Percentiles rank a stretch among this genome's conserved stretches.
These are phyloP conservation scores for Arachnomyces sp. DNA, from an alignment of 2,329 filamentous ascomycete species.

Conservation along the genomic window DNA sequence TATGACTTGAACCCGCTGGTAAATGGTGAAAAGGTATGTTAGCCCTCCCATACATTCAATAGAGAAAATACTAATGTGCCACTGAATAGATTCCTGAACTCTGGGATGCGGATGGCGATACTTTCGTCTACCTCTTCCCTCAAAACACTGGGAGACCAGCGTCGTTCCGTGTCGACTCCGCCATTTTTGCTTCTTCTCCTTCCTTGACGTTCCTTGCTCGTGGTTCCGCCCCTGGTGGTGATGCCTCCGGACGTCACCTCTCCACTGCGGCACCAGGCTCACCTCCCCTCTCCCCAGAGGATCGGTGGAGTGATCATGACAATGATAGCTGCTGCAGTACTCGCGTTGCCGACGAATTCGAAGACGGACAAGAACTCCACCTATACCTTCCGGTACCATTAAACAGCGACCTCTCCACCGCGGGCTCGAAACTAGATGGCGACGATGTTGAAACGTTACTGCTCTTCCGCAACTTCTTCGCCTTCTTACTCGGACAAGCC, in stretches of 20 bases:
- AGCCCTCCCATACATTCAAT: not conserved
- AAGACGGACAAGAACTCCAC: slow-evolving; percentile 47
- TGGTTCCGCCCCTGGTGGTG: slow-evolving; percentile 29
- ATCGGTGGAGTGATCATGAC: slow-evolving; percentile 27
- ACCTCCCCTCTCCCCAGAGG: slow-evolving; percentile 19
- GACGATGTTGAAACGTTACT: slow-evolving; percentile 51
- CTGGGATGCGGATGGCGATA: slow-evolving; percentile 57
- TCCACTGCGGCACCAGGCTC: slow-evolving; percentile 23
- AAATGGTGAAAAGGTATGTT: slow-evolving; percentile 43
- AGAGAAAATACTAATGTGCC: not conserved
- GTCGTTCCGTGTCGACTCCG: slow-evolving; percentile 54
- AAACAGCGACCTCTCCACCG: slow-evolving; percentile 40
- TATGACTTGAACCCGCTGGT: slow-evolving; percentile 47
- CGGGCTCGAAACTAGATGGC: slow-evolving; percentile 24
- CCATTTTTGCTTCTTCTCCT: slow-evolving; percentile 49
- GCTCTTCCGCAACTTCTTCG: slow-evolving; percentile 55
- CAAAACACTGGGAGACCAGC: slow-evolving; percentile 47
- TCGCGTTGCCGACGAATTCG: slow-evolving; percentile 38
- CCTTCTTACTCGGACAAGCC: slow-evolving; percentile 54
- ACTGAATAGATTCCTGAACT: slow-evolving; percentile 44
- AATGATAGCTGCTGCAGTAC: slow-evolving; percentile 40
- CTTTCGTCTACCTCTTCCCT: slow-evolving; percentile 55
- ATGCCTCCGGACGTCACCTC: slow-evolving; percentile 20
- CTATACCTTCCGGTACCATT: slow-evolving; percentile 52
- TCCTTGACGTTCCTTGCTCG: slow-evolving; percentile 48